Evolutionary conservation across 164 flowering plant species (phyloP).

Genomic region (Echeveria elegans): DNA sequence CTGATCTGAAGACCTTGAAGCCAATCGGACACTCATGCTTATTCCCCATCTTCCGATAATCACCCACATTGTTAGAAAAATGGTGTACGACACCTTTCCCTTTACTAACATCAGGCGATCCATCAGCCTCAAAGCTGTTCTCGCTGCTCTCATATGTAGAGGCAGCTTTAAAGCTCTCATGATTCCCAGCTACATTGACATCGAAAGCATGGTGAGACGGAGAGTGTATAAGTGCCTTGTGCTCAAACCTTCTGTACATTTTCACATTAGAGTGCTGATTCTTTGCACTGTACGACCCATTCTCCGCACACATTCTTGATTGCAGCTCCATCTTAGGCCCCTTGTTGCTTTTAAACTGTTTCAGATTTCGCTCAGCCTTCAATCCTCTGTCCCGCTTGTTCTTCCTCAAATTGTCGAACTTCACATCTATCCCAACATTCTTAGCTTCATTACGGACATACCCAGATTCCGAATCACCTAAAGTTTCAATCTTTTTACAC

Average conservation of each 20-base stretch:
- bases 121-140: not conserved
- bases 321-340: constrained; percentile 11
- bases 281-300: constrained; percentile 13
- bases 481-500: constrained; percentile 23
- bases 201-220: not conserved
- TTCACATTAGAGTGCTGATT: not conserved
- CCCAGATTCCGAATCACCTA: constrained; percentile 33
- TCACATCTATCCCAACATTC: constrained; percentile 23
- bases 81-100: constrained; percentile 1
- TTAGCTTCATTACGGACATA: constrained; percentile 21
- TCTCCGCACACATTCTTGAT: constrained; percentile 1
- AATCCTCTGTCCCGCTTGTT: constrained; percentile 14
- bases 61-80: constrained; percentile 2
- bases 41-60: constrained; percentile 27
- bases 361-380: constrained; percentile 15
- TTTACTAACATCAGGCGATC: not conserved
- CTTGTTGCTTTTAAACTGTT: not conserved
- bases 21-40: constrained; percentile 61
- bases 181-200: not conserved
- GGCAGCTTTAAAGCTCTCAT: not conserved
- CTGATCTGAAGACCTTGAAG: constrained; percentile 51
- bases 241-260: not conserved
- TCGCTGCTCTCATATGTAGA: not conserved
- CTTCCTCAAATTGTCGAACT: constrained; percentile 11
- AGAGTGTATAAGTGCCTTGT: no score